A percentile compares a stretch with the other conserved stretches of the same genome.
These are phyloP conservation scores for Fusarium musae DNA, from an alignment of 2,329 filamentous ascomycete genomes.

Conservation along the genomic window DNA sequence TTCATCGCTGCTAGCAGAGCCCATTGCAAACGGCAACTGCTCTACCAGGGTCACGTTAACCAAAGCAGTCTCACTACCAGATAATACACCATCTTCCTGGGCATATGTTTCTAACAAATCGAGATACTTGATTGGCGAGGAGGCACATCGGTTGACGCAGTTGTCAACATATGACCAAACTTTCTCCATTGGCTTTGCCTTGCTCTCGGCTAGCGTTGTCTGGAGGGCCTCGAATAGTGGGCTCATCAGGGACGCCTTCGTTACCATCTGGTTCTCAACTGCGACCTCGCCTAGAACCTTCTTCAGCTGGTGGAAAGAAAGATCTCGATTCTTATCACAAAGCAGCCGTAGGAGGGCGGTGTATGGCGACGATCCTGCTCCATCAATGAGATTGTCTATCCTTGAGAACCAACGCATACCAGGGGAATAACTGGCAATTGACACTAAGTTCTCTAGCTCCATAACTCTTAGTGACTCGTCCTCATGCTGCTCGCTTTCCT, in stretches of 20 bases:
- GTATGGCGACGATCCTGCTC: slow-evolving; percentile 68
- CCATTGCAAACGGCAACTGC: slow-evolving; percentile 77
- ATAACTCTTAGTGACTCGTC: slow-evolving; percentile 69
- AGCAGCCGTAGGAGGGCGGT: slow-evolving; percentile 70
- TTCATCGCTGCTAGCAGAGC: slow-evolving; percentile 57
- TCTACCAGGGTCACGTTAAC: slow-evolving; percentile 77
- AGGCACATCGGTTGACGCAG: slow-evolving; percentile 79
- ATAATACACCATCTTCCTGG: slow-evolving; percentile 44
- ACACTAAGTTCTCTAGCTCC: slow-evolving; percentile 83
- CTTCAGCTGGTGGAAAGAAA: slow-evolving; percentile 58
- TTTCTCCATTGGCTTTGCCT: slow-evolving; percentile 47
- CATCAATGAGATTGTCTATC: slow-evolving; percentile 66
- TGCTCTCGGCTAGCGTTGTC: slow-evolving; percentile 32
- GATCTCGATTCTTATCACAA: slow-evolving; percentile 45
- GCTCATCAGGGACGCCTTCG: slow-evolving; percentile 59
- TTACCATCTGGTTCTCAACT: slow-evolving; percentile 74
- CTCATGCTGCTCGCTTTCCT: slow-evolving; percentile 60
- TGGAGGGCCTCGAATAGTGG: slow-evolving; percentile 55
- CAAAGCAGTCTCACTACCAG: slow-evolving; percentile 61
- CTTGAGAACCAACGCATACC: slow-evolving; percentile 93
- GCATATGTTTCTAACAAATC: slow-evolving; percentile 69
- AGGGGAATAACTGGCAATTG: slow-evolving; percentile 82
- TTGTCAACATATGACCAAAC: slow-evolving; percentile 84
- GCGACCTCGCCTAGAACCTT: slow-evolving; percentile 70
- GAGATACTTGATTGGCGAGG: slow-evolving; percentile 84